phyloP scores from a whole-genome alignment of 179 eudicot genomes.

The Silene noctiflora region DNA sequence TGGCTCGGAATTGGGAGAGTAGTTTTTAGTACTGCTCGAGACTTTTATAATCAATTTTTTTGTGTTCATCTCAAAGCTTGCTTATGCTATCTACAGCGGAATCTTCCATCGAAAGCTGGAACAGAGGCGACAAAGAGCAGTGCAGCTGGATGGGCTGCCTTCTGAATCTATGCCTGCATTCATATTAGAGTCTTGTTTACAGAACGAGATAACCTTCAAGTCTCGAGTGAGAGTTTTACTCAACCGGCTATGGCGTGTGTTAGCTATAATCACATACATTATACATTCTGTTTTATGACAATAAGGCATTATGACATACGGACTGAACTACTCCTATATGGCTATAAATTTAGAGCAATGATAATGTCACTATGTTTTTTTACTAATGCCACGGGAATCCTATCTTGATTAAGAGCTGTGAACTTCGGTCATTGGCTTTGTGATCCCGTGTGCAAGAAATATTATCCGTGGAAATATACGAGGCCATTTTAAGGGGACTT shows the following conservation, averaged over 20 bases:
- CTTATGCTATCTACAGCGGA: conserved; percentile 51
- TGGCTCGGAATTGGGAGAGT: no score
- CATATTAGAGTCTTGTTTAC: conserved; percentile 31
- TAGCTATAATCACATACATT: conserved; percentile 12
- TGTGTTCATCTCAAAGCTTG: not conserved
- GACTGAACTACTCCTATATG: not conserved
- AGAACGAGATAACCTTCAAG: conserved; percentile 18
- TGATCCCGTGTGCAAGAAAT: no score
- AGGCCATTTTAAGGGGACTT: not conserved
- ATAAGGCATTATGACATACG: conserved; percentile 18
- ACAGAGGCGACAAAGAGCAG: conserved; percentile 58
- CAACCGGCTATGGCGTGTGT: conserved; percentile 16
- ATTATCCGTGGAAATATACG: no score
- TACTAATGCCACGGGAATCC: no score
- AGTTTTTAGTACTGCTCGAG: no score
- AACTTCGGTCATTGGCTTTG: no score
- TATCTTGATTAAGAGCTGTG: no score
- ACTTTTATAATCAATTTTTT: no score
- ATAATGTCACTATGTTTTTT: no score
- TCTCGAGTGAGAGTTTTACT: conserved; percentile 23
- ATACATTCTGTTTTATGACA: conserved; percentile 20
- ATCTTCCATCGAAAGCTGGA: conserved; percentile 72
- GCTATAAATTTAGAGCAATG: conserved; percentile 3
- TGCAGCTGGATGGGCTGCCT: conserved; percentile 99
- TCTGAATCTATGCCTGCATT: conserved; percentile 37